Conservation (phyloP, 176 grass and related monocot species). For the Eragrostis curvula region DNA sequence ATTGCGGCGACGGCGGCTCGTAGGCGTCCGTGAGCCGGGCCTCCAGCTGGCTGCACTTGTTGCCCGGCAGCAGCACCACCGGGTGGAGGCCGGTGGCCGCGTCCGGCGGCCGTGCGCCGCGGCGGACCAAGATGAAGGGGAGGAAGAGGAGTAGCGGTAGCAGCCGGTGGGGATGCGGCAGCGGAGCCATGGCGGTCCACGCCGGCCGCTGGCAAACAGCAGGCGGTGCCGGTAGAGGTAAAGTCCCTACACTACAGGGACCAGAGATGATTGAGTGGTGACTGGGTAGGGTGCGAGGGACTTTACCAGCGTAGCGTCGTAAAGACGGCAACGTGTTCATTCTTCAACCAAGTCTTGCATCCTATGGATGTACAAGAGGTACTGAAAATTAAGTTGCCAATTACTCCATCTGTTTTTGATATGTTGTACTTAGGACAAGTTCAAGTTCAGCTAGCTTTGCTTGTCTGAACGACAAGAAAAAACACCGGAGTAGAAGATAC, state of each 20-base stretch:
- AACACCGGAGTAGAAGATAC: no score
- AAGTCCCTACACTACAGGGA: not conserved
- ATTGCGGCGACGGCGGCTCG: conserved; percentile 15
- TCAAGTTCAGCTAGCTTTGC: no score
- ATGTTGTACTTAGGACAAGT: no score
- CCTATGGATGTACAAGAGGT: no score
- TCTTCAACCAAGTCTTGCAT: no score
- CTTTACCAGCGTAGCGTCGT: no score
- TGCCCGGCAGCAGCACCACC: conserved; percentile 14
- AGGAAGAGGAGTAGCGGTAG: not conserved
- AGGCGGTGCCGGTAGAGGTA: not conserved
- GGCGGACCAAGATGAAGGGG: not conserved
- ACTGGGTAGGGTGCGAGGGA: no score
- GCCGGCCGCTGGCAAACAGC: not conserved
- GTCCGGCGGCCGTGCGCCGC: not conserved
- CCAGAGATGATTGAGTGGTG: not conserved
- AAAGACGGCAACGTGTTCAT: no score
- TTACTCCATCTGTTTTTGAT: no score
- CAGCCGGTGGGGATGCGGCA: not conserved
- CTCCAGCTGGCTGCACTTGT: conserved; percentile 36
- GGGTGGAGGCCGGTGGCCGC: not conserved
- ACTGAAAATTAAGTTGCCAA: no score
- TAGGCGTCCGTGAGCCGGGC: conserved; percentile 31
- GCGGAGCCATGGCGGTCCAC: not conserved
- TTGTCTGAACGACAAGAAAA: no score